These are phyloP conservation scores for Sedum album DNA, from an alignment of 164 flowering plant genomes.

Conservation along the genomic window DNA sequence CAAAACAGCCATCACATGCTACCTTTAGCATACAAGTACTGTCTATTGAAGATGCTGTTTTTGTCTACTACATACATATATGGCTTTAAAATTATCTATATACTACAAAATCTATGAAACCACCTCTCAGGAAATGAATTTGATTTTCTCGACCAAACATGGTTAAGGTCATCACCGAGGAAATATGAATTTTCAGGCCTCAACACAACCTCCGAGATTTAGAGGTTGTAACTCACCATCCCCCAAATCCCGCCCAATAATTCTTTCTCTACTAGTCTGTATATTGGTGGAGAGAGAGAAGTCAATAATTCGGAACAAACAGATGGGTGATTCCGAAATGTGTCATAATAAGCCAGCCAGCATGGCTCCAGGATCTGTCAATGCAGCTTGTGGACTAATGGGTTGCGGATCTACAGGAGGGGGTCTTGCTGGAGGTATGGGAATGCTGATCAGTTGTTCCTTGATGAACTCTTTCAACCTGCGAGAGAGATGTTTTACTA, in stretches of 20 bases:
- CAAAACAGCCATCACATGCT: too few relatives aligned
- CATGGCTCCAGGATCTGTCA: slow-evolving; percentile 77
- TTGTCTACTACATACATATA: too few relatives aligned
- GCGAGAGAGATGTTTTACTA: slow-evolving; percentile 14
- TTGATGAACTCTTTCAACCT: slow-evolving; percentile 96
- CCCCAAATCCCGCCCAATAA: background rate
- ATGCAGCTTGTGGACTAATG: slow-evolving; percentile 24
- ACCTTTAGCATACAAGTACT: too few relatives aligned
- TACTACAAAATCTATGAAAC: too few relatives aligned
- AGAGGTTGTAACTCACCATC: background rate
- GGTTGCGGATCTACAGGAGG: slow-evolving; percentile 39
- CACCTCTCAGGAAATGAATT: too few relatives aligned
- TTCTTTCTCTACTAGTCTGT: background rate
- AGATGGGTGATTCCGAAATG: background rate
- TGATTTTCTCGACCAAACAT: too few relatives aligned
- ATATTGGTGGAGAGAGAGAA: too few relatives aligned
- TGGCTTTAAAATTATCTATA: too few relatives aligned
- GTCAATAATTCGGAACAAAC: background rate
- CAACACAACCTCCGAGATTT: background rate
- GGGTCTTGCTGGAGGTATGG: slow-evolving; percentile 22
- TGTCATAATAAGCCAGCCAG: slow-evolving; percentile 53
- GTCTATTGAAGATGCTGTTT: background rate
- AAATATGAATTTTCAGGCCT: too few relatives aligned
- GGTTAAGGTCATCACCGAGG: too few relatives aligned
- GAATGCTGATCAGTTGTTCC: slow-evolving; percentile 73